Base-by-base conservation (phyloP, 345 rosid genomes). In the Abelmoschus esculentus region DNA sequence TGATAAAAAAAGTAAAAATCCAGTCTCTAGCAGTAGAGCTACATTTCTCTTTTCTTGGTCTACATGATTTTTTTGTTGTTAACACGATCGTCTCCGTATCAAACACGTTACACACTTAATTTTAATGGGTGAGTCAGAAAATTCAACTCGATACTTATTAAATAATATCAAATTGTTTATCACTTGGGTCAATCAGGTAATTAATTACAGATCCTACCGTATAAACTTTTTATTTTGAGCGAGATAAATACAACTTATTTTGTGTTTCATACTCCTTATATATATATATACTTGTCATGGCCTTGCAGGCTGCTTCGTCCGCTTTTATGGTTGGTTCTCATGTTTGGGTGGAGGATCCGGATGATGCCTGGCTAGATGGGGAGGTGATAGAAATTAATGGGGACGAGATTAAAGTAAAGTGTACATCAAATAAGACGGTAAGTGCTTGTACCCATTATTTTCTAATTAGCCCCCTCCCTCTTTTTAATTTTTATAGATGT, bases 281-380 rank as follows among this genome's bases (percentile, higher is more conserved):
- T 22, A 22, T 22, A 22, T 22, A 22, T 22, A 22, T 22, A 22
- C 66, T 50, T 38, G 19, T 52, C 71, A n/a, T 71, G 54, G 19
- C 40, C n/a, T 53, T 59, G 61, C 83, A 91, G 96, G 90, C 85
- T 78, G 79, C 86, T 81, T 60, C 81, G 72, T 83, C 69, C 57
- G 77, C 74, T 78, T 64, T 83, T 3, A 79, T 67, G 14, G 82
- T 87, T 66, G 99, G 99, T 63, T 90, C 99, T 72, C 61, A 65
- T 49, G 92, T 91, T 73, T 95, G 99, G 99, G 82, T 84, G 64
- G 96, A 91, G 76, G 97, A 95, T 80, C 78, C 87, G 6, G 90
- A 87, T 38, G 81, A 55, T 71, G 89, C 96, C 67, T 95, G 99
- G 99, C n/a, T 91, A 54, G 98, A 91, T 82, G 99, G 99, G 55